Conservation (phyloP, 371 early-diverging fungal genomes). For the Rhizomucor pusillus region DNA sequence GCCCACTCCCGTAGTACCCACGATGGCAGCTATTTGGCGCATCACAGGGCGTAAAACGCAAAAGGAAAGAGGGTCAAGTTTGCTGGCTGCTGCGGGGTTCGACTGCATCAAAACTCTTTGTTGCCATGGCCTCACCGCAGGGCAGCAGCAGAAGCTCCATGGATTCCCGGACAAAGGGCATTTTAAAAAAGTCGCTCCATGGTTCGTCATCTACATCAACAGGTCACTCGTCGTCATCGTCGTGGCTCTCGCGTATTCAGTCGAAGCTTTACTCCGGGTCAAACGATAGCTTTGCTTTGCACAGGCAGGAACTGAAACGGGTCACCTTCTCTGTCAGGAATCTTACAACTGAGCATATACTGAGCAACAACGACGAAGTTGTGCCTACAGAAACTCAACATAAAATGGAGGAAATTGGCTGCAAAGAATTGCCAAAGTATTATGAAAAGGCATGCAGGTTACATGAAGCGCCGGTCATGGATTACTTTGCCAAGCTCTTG, state of each 20-base stretch:
- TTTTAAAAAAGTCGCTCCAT: constrained; percentile 12
- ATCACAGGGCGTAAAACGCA: background rate
- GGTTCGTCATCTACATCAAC: constrained; percentile 13
- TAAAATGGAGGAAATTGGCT: background rate
- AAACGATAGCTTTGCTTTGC: constrained; percentile 11
- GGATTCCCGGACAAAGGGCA: constrained; percentile 5
- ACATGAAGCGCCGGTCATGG: constrained; percentile 30
- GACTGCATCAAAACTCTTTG: no score
- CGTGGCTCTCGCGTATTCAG: constrained; percentile 25
- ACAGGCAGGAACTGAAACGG: constrained; percentile 37
- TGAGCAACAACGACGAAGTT: constrained; percentile 19
- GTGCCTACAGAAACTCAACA: background rate
- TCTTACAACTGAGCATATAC: constrained; percentile 28
- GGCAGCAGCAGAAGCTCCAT: no score
- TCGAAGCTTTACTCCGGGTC: constrained; percentile 13
- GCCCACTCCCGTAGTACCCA: constrained; percentile 94
- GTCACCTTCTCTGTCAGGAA: constrained; percentile 40
- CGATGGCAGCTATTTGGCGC: constrained; percentile 47
- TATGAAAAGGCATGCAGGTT: constrained; percentile 45
- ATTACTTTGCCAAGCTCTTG: constrained; percentile 25
- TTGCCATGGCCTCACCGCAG: no score
- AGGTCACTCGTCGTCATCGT: constrained; percentile 2
- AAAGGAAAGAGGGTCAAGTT: no score
- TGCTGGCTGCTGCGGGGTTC: no score
- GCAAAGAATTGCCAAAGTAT: constrained; percentile 22